Conservation (phyloP, 352 stramenopile genomes). For the Phytopythium boreale region DNA sequence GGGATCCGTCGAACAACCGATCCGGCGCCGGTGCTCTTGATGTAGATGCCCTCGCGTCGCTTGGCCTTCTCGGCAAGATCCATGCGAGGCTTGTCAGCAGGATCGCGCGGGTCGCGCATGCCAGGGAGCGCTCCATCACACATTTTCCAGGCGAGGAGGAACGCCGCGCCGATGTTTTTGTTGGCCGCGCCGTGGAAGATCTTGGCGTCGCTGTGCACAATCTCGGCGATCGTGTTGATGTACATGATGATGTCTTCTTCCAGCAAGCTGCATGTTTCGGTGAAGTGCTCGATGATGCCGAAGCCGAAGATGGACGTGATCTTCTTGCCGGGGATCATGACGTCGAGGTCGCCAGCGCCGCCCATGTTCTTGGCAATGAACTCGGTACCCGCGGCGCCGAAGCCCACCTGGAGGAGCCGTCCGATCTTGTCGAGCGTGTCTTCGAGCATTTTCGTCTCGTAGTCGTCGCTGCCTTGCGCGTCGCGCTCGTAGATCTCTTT, state of each 20-base stretch:
- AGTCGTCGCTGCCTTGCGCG: conserved; percentile 73
- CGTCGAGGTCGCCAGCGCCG: conserved; percentile 90
- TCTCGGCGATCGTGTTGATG: conserved; percentile 96
- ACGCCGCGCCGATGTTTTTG: conserved; percentile 95
- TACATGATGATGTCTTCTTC: conserved; percentile 97
- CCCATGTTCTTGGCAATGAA: conserved; percentile 99
- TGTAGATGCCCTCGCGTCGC: conserved; percentile 62
- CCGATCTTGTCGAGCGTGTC: conserved; percentile 95
- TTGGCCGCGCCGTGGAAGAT: conserved; percentile 94
- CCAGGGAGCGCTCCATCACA: conserved; percentile 86
- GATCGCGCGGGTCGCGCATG: conserved; percentile 79
- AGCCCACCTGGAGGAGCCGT: conserved; percentile 94
- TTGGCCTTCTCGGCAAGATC: conserved; percentile 49
- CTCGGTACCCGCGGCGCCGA: conserved; percentile 95
- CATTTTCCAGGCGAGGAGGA: conserved; percentile 96
- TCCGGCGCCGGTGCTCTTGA: conserved; percentile 55
- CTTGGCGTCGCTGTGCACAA: conserved; percentile 94
- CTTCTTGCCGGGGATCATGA: conserved; percentile 97
- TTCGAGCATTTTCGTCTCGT: conserved; percentile 96
- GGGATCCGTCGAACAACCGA: conserved; percentile 40
- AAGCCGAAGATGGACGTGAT: conserved; percentile 97
- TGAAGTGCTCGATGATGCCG: conserved; percentile 96
- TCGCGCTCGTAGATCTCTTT: conserved; percentile 77
- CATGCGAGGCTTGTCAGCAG: conserved; percentile 72
- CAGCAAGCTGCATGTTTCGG: conserved; percentile 89